Percentiles rank a stretch among this genome's conserved stretches.
Conservation (phyloP, 139 green algal species). For the Haematococcus lacustris region DNA sequence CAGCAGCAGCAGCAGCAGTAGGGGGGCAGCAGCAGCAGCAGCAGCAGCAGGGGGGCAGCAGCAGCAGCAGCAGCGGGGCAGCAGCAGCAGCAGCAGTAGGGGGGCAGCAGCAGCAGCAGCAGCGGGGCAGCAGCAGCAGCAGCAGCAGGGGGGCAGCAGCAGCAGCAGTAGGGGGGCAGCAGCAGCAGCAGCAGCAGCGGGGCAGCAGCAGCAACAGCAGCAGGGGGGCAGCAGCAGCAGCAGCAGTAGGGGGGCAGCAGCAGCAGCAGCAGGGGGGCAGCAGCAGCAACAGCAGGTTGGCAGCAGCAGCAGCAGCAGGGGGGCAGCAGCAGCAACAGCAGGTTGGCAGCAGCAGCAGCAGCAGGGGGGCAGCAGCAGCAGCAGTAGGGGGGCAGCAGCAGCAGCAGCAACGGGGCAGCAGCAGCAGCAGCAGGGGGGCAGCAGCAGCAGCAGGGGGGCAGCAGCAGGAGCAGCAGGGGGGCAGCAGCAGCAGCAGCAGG, state of each 20-base stretch:
- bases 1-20: conserved; percentile 1
- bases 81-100: background rate
- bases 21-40: background rate
- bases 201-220: background rate
- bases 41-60: conserved; percentile 4
- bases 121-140: background rate
- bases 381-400: too few relatives aligned
- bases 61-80: background rate
- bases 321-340: background rate
- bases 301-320: background rate
- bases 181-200: background rate
- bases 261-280: background rate
- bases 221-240: background rate
- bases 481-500: background rate
- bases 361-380: too few relatives aligned
- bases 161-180: background rate
- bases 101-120: background rate
- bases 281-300: background rate
- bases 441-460: background rate
- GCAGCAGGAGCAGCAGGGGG: background rate
- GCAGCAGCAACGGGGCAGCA: background rate
- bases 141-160: background rate
- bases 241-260: conserved; percentile 1
- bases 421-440: background rate
- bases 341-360: too few relatives aligned